Base-by-base conservation (phyloP, 2,329 filamentous ascomycete genomes). In the Ustulina deusta region DNA sequence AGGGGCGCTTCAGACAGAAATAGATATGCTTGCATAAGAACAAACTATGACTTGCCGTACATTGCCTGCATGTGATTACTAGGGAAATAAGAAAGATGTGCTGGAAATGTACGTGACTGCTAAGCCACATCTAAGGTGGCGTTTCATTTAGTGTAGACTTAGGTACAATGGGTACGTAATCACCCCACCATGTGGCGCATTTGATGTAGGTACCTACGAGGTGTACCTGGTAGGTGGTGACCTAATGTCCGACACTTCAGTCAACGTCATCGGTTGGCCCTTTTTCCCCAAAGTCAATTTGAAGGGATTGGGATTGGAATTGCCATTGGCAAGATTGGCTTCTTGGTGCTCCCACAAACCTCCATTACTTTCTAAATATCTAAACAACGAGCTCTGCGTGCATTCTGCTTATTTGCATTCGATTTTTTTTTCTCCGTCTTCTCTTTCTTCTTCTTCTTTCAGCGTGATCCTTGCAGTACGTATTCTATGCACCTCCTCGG, bases 191-290 rank as follows among this genome's bases (percentile, higher is more conserved):
- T 52, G 61, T 49, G 22, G 61, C 49, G 59, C 25, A 11, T 10
- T 40, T 17, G 10, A 10, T 15, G 2, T 42, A 42, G 17, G 32
- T 55, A 27, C 42, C 20, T 38, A 29, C 13, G 29, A 36, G 25
- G 44, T 22, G 11, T 25, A 55, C 51, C n/a, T 22, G n/a, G 20
- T 36, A 52, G n/a, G n/a, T 32, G 27, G 11, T 51, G 44, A 32
- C 22, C 13, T n/a, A n/a, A 29, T 36, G 20, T n/a, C 13, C 9
- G n/a, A 13, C 38, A 22, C 36, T 11, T 51, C 27, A 15, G 27
- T 36, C 48, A 68, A 70, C 68, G 68, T 70, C 68, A 70, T 70
- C 61, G 65, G 9, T 58, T 32, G n/a, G 51, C 13, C n/a, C 15
- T 27, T 62, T 52, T 60, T 52, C 32, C 11, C 11, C 13, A 57